phyloP scores from a whole-genome alignment of 78 protist genomes.

The Guillardia theta region DNA sequence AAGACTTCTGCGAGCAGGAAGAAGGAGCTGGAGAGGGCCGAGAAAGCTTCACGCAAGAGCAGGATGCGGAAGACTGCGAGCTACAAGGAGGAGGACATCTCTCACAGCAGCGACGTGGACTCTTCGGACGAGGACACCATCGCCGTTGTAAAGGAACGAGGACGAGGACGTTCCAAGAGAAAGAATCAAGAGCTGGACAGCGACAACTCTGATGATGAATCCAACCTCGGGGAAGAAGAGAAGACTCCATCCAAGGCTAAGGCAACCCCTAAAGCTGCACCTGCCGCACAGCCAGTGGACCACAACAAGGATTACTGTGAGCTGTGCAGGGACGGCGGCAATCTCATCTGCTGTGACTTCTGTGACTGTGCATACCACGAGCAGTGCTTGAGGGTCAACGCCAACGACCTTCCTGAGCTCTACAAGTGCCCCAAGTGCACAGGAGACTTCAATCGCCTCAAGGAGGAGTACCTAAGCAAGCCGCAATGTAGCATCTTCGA shows the following conservation, averaged over 20 bases:
- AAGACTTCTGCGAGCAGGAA: background rate
- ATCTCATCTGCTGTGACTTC: background rate
- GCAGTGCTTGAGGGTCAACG: background rate
- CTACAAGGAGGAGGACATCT: background rate
- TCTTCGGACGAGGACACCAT: background rate
- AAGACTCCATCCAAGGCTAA: background rate
- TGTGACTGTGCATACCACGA: background rate
- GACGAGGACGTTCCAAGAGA: background rate
- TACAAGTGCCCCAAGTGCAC: background rate
- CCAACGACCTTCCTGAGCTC: background rate
- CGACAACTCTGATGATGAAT: background rate
- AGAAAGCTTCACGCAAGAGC: background rate
- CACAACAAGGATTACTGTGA: background rate
- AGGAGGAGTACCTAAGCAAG: background rate
- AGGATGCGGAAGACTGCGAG: background rate
- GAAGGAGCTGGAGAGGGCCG: background rate
- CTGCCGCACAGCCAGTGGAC: background rate
- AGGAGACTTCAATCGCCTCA: background rate
- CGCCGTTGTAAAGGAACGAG: background rate
- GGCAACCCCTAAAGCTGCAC: background rate
- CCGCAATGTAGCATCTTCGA: background rate
- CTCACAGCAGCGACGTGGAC: constrained; percentile 15
- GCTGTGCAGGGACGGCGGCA: background rate
- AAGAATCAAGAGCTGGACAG: background rate
- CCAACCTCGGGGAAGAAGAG: background rate